Evolutionary conservation across 768 basidiomycete species (phyloP).

Genomic region (Clavaria fumosa): DNA sequence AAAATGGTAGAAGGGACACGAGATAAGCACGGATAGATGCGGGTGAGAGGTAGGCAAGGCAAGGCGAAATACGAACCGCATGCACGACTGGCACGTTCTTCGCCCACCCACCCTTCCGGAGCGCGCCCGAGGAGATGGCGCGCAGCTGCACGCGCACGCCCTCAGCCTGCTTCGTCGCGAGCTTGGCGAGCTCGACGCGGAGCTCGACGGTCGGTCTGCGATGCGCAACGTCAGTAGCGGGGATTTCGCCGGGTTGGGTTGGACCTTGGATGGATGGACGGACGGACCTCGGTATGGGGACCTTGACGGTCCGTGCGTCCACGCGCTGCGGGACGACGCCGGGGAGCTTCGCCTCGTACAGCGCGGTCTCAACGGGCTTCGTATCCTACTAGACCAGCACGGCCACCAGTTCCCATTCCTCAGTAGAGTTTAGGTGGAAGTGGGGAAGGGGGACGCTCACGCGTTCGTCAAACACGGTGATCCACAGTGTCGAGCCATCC

Average conservation of each 20-base stretch:
- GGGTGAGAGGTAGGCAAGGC: conserved; percentile 19
- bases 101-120: conserved; percentile 54
- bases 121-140: conserved; percentile 45
- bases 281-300: conserved; percentile 65
- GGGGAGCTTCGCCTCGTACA: conserved; percentile 64
- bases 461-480: conserved; percentile 67
- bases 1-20: not conserved
- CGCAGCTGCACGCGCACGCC: conserved; percentile 64
- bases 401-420: conserved; percentile 2
- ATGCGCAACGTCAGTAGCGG: conserved; percentile 1
- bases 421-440: conserved; percentile 1
- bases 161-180: conserved; percentile 52
- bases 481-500: conserved; percentile 56
- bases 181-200: conserved; percentile 36
- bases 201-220: conserved; percentile 65
- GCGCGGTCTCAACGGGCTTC: conserved; percentile 58
- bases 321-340: conserved; percentile 55
- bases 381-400: conserved; percentile 38
- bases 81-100: conserved; percentile 54
- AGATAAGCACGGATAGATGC: conserved; percentile 46
- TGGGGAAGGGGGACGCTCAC: conserved; percentile 28
- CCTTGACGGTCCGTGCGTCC: conserved; percentile 57
- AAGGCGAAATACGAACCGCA: conserved; percentile 32
- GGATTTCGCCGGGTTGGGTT: not conserved
- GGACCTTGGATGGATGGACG: not conserved